These are phyloP conservation scores for Pluteus cervinus DNA, from an alignment of 768 basidiomycete species.

Conservation along the genomic window DNA sequence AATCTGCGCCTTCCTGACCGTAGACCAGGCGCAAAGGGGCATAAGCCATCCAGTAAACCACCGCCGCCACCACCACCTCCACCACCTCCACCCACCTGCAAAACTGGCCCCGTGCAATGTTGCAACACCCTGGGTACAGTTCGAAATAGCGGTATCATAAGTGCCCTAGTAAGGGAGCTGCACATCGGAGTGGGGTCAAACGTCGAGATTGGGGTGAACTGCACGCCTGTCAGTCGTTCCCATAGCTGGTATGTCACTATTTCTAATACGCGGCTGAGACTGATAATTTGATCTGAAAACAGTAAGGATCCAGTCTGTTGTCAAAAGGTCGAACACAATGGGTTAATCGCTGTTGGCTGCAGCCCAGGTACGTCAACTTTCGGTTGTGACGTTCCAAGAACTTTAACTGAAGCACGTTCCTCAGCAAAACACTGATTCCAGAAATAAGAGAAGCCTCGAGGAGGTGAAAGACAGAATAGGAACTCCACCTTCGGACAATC, in stretches of 20 bases:
- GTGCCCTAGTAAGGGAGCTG: constrained; percentile 26
- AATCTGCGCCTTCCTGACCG: background rate
- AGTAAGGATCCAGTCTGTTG: constrained; percentile 40
- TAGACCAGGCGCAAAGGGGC: constrained; percentile 27
- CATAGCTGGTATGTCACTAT: constrained; percentile 22
- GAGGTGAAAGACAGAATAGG: no score
- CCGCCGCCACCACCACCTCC: no score
- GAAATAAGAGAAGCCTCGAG: no score
- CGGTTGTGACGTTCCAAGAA: no score
- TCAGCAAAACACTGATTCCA: no score
- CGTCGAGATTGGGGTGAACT: constrained; percentile 27
- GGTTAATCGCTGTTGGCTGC: constrained; percentile 38
- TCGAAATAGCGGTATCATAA: constrained; percentile 12
- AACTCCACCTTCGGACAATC: no score
- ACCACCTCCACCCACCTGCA: no score
- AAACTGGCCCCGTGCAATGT: constrained; percentile 37
- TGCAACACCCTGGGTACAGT: constrained; percentile 26
- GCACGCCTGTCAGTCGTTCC: constrained; percentile 24
- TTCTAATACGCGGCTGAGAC: background rate
- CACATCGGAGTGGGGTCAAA: constrained; percentile 14
- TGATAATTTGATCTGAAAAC: constrained; percentile 3
- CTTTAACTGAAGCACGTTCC: no score
- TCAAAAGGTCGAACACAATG: constrained; percentile 34
- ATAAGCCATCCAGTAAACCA: constrained; percentile 28
- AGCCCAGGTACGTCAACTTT: constrained; percentile 27